These are phyloP conservation scores for Apostasia ramifera DNA, from an alignment of 106 monocot species.

Conservation along the genomic window DNA sequence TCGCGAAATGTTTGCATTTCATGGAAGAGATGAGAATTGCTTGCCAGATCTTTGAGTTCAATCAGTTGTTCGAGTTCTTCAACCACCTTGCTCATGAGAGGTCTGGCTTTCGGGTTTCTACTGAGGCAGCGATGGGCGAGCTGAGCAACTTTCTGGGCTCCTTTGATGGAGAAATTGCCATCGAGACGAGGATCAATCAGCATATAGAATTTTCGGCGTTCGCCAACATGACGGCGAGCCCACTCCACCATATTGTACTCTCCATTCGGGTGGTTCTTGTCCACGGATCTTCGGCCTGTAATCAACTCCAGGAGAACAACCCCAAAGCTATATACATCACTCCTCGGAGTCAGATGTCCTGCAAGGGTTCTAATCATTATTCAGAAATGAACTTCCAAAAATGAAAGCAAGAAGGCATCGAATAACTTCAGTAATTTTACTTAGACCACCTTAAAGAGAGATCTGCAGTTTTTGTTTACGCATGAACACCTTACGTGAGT, in stretches of 20 bases:
- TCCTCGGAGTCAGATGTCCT: constrained; percentile 91
- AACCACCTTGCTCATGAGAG: constrained; percentile 16
- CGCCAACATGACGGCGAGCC: constrained; percentile 11
- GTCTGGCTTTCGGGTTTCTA: constrained; percentile 14
- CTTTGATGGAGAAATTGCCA: constrained; percentile 14
- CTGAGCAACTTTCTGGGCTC: constrained; percentile 14
- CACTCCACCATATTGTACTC: constrained; percentile 15
- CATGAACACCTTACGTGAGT: too few species aligned
- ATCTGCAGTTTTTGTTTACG: too few species aligned
- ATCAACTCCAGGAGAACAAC: constrained; percentile 90
- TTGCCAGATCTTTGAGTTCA: constrained; percentile 11
- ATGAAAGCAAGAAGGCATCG: too few species aligned
- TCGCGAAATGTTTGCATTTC: background rate
- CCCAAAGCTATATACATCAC: constrained; percentile 90
- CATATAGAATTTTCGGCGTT: constrained; percentile 7
- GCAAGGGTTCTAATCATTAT: background rate
- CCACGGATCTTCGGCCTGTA: constrained; percentile 71
- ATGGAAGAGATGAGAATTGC: constrained; percentile 11
- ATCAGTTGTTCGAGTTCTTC: constrained; percentile 3
- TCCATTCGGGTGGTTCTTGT: constrained; percentile 13
- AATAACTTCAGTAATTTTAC: too few species aligned
- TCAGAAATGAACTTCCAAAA: too few species aligned
- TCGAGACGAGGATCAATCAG: constrained; percentile 13
- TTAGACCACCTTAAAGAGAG: too few species aligned
- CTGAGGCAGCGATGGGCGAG: constrained; percentile 8